Percentiles rank a stretch among this genome's conserved stretches.
Evolutionary conservation across 2,329 filamentous ascomycete species (phyloP).

Genomic region (Pseudopyricularia cyperi): DNA sequence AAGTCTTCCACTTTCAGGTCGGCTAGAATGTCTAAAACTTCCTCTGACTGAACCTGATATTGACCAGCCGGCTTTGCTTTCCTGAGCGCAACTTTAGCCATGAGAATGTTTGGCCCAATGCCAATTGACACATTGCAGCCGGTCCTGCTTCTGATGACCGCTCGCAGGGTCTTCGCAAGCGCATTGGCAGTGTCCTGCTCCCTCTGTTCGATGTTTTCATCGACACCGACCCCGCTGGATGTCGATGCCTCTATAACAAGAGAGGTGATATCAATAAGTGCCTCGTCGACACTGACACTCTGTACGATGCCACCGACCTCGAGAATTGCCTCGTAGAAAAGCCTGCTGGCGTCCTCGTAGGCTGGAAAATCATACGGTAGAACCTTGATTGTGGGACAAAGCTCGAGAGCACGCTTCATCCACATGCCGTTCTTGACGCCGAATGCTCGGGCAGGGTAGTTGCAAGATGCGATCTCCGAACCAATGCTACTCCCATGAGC

Average conservation of each 20-base stretch:
- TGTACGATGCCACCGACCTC: constrained; percentile 73
- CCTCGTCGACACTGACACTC: constrained; percentile 95
- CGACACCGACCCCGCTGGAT: constrained; percentile 50
- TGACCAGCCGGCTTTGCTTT: constrained; percentile 94
- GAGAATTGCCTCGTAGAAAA: constrained; percentile 79
- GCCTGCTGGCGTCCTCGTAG: constrained; percentile 80
- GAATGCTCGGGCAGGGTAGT: constrained; percentile 76
- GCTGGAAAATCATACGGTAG: constrained; percentile 92
- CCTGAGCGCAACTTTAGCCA: constrained; percentile 80
- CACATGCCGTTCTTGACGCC: constrained; percentile 98
- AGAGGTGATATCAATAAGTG: constrained; percentile 69
- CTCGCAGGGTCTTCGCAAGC: constrained; percentile 54
- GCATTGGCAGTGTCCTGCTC: constrained; percentile 70
- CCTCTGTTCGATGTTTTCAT: constrained; percentile 57
- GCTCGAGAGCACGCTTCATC: constrained; percentile 81
- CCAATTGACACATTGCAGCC: constrained; percentile 85
- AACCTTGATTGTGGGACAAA: constrained; percentile 77
- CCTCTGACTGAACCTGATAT: constrained; percentile 72
- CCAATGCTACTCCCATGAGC: constrained; percentile 76
- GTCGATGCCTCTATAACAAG: constrained; percentile 53
- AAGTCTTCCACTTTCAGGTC: constrained; percentile 67
- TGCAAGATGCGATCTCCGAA: constrained; percentile 95
- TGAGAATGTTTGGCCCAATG: constrained; percentile 79
- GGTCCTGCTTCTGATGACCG: constrained; percentile 59
- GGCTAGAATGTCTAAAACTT: constrained; percentile 64